Percentiles rank a stretch among this genome's conserved stretches.
Evolutionary conservation across 164 flowering plant genomes (phyloP).

Genomic region (Amborella trichopoda): DNA sequence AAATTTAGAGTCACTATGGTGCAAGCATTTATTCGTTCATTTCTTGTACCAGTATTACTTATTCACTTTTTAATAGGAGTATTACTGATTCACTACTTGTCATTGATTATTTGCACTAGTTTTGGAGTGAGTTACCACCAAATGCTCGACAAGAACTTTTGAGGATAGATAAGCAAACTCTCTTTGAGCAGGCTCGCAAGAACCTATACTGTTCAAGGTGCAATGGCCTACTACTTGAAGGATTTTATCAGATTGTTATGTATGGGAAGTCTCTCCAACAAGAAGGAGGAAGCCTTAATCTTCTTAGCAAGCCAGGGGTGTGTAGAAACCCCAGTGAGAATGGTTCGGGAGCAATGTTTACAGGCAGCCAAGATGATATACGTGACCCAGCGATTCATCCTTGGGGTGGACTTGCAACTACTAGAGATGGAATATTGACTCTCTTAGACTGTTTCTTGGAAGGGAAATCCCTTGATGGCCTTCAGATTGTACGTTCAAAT

Average conservation of each 20-base stretch:
- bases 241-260: slow-evolving; percentile 82
- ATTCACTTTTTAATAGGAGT: background rate
- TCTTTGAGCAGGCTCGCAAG: slow-evolving; percentile 95
- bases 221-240: slow-evolving; percentile 91
- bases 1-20: background rate
- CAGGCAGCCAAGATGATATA: slow-evolving; percentile 41
- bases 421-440: slow-evolving; percentile 80
- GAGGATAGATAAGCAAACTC: slow-evolving; percentile 74
- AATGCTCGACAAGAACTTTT: slow-evolving; percentile 69
- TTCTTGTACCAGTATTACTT: background rate
- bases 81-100: background rate
- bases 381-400: slow-evolving; percentile 92
- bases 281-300: slow-evolving; percentile 30
- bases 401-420: slow-evolving; percentile 90
- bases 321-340: slow-evolving; percentile 21
- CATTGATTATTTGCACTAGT: slow-evolving; percentile 23
- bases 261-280: slow-evolving; percentile 83
- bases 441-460: slow-evolving; percentile 69
- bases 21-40: background rate
- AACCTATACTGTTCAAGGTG: slow-evolving; percentile 96
- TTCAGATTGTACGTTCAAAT: slow-evolving; percentile 51
- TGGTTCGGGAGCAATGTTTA: slow-evolving; percentile 8
- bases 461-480: slow-evolving; percentile 68
- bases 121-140: slow-evolving; percentile 80
- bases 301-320: slow-evolving; percentile 19